Evolutionary conservation across 495 filamentous ascomycete genomes (phyloP).

Genomic region (Tuber indicum): DNA sequence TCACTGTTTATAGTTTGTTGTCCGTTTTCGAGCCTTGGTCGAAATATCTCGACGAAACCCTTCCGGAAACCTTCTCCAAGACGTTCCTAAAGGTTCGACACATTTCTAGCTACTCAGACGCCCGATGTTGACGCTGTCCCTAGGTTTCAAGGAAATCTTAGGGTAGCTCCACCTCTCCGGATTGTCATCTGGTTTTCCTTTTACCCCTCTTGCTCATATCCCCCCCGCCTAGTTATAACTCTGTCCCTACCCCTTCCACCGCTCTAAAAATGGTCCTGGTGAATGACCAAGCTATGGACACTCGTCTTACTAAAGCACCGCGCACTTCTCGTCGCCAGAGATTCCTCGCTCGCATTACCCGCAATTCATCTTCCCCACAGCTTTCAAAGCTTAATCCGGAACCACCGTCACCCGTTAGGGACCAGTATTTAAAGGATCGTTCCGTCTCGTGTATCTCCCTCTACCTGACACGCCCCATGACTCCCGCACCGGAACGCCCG

Average conservation of each 20-base stretch:
- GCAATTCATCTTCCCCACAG: constrained; percentile 81
- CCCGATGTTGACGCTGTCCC: background rate
- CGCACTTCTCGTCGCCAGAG: constrained; percentile 52
- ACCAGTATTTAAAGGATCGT: constrained; percentile 62
- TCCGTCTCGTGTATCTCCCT: constrained; percentile 82
- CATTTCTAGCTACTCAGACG: background rate
- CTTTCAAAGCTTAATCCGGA: constrained; percentile 51
- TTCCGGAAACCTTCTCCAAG: background rate
- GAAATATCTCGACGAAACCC: background rate
- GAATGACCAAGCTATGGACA: background rate
- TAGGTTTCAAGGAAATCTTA: background rate
- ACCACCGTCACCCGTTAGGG: constrained; percentile 46
- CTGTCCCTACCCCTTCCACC: background rate
- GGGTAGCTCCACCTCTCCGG: constrained; percentile 5
- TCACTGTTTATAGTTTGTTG: background rate
- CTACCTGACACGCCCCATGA: constrained; percentile 51
- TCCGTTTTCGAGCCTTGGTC: background rate
- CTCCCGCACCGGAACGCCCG: constrained; percentile 45
- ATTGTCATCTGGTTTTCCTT: background rate
- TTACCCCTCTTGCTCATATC: background rate
- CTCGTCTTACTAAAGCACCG: constrained; percentile 4
- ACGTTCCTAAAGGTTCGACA: background rate
- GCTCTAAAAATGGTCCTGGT: background rate
- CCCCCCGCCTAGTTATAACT: background rate
- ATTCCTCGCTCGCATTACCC: constrained; percentile 71